phyloP scores from a whole-genome alignment of 441 rosid genomes.

The Brassica balearica region DNA sequence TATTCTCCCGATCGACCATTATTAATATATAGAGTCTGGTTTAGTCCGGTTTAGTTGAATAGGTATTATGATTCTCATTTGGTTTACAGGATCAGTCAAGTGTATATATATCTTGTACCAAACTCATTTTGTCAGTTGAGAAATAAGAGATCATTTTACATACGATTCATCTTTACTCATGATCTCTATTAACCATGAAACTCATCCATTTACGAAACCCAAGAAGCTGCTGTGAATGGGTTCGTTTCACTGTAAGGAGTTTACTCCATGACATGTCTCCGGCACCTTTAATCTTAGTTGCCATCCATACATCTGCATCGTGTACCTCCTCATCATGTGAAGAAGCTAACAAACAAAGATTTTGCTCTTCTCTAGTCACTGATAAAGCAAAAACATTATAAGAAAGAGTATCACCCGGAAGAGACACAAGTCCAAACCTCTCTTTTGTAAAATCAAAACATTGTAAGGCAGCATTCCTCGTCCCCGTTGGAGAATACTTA shows the following conservation, averaged over 20 bases:
- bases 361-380: background rate
- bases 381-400: background rate
- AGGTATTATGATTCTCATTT: background rate
- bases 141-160: background rate
- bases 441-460: background rate
- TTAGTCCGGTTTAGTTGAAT: background rate
- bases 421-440: background rate
- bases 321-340: background rate
- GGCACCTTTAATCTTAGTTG: background rate
- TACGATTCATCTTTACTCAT: background rate
- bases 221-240: background rate
- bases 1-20: background rate
- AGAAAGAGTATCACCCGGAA: background rate
- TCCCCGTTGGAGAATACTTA: background rate
- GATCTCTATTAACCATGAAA: background rate
- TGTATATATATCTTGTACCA: background rate
- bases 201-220: background rate
- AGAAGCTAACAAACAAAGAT: background rate
- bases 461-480: background rate
- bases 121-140: background rate
- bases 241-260: constrained; percentile 2
- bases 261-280: background rate
- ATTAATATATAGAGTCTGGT: background rate
- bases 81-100: background rate
- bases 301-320: constrained; percentile 1